Evolutionary conservation across 73 alveolate species (phyloP), one percentile per base, ranked within the genome.

Genomic region (Loxodes magnus): DNA sequence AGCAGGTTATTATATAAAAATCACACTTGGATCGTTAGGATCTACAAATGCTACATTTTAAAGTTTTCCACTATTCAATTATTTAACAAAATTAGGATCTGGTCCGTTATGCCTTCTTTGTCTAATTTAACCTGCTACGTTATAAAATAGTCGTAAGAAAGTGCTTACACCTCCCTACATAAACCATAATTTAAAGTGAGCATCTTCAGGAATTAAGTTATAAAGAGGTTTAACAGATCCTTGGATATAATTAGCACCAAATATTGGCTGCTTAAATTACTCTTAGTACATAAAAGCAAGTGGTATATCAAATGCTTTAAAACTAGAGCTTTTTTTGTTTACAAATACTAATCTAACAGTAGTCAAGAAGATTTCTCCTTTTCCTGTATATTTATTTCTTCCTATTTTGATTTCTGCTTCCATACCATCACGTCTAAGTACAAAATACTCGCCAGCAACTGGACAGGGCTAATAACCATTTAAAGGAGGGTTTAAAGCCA

Each of bases 401-500:
- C 53, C 68, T 0, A 92, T 81, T 50, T 85, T 86, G 23, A 88
- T 73, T 73, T 88, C 97, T 25, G 84, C 80, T 39, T 92, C 99
- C 15, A 85, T 83, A 5, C 79, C 92, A 2, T 85, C 77, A 35
- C 99, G 61, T 46, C 67, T 53, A 43, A 92, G 86, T 14, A 92
- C 71, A 43, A 88, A 82, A 71, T 52, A 71, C 65, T 92, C 98
- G 29, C 95, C 93, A 14, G 68, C 82, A 3, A 88, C 95, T 38
- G 96, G 55, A 30, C 76, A 83, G 27, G 98, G 98, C 43, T 72
- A 82, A 3, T 94, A 90, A 10, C 34, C 66, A 3, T 56, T 62
- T 4, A 70, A 64, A 7, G 98, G 98, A 20, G 98, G 98, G 74
- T 90, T 90, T 50, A 87, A 67, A 43, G 98, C 95, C 98, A 90